Evolutionary conservation across 176 grass and related monocot species (phyloP).

Genomic region (Rhynchospora pubera): DNA sequence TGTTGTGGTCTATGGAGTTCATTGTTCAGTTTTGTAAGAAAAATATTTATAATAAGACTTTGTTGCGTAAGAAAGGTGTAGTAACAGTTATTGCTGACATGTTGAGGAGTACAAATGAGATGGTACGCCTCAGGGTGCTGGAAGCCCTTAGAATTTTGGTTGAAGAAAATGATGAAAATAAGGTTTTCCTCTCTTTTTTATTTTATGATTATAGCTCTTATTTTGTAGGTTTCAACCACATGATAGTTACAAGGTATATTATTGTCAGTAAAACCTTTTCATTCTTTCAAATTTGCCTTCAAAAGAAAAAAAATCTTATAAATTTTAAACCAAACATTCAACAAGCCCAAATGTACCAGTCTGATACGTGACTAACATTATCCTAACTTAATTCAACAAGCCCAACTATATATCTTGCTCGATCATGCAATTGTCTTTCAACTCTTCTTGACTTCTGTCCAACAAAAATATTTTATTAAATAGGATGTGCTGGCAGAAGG

Average conservation of each 20-base stretch:
- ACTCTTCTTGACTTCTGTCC: neutral
- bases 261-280: neutral
- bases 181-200: constrained; percentile 24
- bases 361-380: neutral
- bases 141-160: constrained; percentile 35
- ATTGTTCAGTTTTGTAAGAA: constrained; percentile 37
- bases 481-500: constrained; percentile 38
- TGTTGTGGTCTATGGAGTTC: constrained; percentile 27
- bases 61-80: constrained; percentile 37
- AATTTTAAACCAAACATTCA: neutral
- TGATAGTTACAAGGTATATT: neutral
- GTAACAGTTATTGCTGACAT: constrained; percentile 22
- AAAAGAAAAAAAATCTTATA: neutral
- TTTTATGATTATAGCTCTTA: neutral
- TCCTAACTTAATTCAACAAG: neutral
- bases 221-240: neutral
- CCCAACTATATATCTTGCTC: neutral
- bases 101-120: constrained; percentile 57
- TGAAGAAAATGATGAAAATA: constrained; percentile 44
- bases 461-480: neutral
- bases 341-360: neutral
- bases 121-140: constrained; percentile 39
- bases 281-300: neutral
- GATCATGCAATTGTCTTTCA: neutral
- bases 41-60: constrained; percentile 28